These are phyloP conservation scores for Amanita thiersii DNA, from an alignment of 768 basidiomycete species.

Conservation along the genomic window DNA sequence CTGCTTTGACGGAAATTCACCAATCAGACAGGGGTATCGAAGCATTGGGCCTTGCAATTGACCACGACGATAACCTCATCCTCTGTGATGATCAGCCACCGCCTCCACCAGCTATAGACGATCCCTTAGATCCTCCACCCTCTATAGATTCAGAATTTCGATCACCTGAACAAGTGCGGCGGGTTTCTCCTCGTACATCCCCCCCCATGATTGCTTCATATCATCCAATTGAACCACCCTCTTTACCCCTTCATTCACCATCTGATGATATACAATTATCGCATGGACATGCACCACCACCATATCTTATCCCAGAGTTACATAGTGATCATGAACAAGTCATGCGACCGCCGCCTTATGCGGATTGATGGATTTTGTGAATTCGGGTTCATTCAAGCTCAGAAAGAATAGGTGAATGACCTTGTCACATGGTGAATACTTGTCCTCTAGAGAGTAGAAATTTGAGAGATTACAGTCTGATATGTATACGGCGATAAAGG, in stretches of 20 bases:
- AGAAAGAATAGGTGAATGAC: no score
- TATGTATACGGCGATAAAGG: slow-evolving; percentile 2
- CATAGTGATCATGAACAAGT: slow-evolving; percentile 45
- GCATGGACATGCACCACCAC: slow-evolving; percentile 66
- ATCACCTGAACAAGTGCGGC: slow-evolving; percentile 31
- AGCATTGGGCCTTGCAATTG: slow-evolving; percentile 50
- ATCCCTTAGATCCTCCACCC: slow-evolving; percentile 83
- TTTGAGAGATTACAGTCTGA: slow-evolving; percentile 5
- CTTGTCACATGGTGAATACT: neutral
- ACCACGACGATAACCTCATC: slow-evolving; percentile 35
- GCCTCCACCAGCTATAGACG: slow-evolving; percentile 79
- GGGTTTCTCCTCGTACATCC: slow-evolving; percentile 25
- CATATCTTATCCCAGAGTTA: slow-evolving; percentile 56
- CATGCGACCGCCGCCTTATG: slow-evolving; percentile 53
- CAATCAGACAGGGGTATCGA: slow-evolving; percentile 48
- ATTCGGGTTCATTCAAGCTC: no score
- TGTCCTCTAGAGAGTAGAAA: slow-evolving; percentile 5
- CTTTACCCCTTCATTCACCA: slow-evolving; percentile 20
- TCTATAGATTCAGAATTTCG: slow-evolving; percentile 79
- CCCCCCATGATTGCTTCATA: slow-evolving; percentile 24
- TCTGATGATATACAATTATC: slow-evolving; percentile 25
- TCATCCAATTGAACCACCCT: slow-evolving; percentile 20
- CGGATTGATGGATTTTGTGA: slow-evolving; percentile 42
- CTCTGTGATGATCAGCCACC: slow-evolving; percentile 37
- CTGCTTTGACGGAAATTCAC: slow-evolving; percentile 49